phyloP scores from a whole-genome alignment of 2,329 filamentous ascomycete genomes.

The Stagonosporopsis cucurbitacearum region DNA sequence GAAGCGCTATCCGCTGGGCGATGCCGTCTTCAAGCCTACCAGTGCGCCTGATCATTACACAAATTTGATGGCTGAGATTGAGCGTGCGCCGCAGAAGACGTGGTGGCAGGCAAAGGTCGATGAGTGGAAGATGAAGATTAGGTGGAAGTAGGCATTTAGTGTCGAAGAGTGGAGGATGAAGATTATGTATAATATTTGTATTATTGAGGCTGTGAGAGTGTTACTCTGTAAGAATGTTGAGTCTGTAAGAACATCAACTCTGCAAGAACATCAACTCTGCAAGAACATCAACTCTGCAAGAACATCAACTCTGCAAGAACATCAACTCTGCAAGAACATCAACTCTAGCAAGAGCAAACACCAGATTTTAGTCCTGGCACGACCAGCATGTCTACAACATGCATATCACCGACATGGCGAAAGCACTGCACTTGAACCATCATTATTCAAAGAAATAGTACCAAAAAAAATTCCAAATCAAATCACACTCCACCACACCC shows the following conservation, averaged over 20 bases:
- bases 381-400: too few relatives aligned
- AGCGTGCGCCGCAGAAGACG: slow-evolving; percentile 42
- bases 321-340: too few relatives aligned
- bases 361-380: too few relatives aligned
- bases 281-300: too few relatives aligned
- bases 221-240: too few relatives aligned
- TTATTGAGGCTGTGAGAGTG: not conserved
- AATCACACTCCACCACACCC: not conserved
- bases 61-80: slow-evolving; percentile 46
- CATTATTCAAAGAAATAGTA: too few relatives aligned
- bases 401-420: not conserved
- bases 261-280: too few relatives aligned
- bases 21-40: slow-evolving; percentile 39
- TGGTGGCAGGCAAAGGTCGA: slow-evolving; percentile 46
- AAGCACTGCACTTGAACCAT: too few relatives aligned
- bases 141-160: slow-evolving; percentile 38
- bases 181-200: slow-evolving; percentile 7
- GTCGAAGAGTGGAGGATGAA: too few relatives aligned
- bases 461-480: too few relatives aligned
- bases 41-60: slow-evolving; percentile 47
- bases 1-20: slow-evolving; percentile 47
- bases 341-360: too few relatives aligned
- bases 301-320: too few relatives aligned
- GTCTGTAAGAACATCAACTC: not conserved
- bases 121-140: slow-evolving; percentile 48